Conservation (phyloP, 2,329 filamentous ascomycete genomes). For the Epichloe sp. region DNA sequence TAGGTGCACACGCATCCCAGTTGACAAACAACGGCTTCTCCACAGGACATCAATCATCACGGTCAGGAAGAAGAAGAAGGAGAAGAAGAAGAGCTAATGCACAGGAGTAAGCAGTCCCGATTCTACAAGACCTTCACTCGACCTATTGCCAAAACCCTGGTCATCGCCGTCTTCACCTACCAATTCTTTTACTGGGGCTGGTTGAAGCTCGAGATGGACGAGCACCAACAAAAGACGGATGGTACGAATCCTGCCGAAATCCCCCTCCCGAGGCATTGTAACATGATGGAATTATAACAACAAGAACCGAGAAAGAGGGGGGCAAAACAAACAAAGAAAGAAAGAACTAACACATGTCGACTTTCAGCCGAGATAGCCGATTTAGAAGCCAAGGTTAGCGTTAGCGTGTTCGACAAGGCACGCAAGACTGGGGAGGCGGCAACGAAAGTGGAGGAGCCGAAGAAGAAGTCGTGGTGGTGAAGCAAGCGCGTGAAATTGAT, state of each 20-base stretch:
- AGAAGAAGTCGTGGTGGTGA: slow-evolving; percentile 10
- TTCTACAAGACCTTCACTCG: slow-evolving; percentile 68
- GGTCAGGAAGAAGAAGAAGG: neutral
- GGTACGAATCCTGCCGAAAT: slow-evolving; percentile 25
- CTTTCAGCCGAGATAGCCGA: slow-evolving; percentile 19
- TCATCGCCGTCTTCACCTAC: slow-evolving; percentile 66
- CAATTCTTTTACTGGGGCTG: slow-evolving; percentile 65
- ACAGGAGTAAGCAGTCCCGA: slow-evolving; percentile 29
- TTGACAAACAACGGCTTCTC: neutral
- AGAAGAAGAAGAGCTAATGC: neutral
- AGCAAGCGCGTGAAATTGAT: neutral
- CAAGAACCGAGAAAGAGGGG: neutral
- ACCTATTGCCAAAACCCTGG: slow-evolving; percentile 59
- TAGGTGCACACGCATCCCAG: slow-evolving; percentile 4
- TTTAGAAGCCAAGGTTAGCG: slow-evolving; percentile 25
- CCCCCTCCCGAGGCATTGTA: neutral
- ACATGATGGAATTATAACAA: neutral
- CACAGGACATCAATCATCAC: neutral
- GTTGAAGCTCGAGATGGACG: slow-evolving; percentile 60
- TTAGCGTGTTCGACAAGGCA: slow-evolving; percentile 20
- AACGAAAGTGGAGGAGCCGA: neutral
- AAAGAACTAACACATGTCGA: neutral
- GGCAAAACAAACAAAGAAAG: neutral
- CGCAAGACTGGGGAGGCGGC: neutral
- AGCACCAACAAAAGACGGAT: slow-evolving; percentile 46